Conservation (phyloP, 225 moss, liverwort and hornwort genomes). For the Pleurozium schreberi region DNA sequence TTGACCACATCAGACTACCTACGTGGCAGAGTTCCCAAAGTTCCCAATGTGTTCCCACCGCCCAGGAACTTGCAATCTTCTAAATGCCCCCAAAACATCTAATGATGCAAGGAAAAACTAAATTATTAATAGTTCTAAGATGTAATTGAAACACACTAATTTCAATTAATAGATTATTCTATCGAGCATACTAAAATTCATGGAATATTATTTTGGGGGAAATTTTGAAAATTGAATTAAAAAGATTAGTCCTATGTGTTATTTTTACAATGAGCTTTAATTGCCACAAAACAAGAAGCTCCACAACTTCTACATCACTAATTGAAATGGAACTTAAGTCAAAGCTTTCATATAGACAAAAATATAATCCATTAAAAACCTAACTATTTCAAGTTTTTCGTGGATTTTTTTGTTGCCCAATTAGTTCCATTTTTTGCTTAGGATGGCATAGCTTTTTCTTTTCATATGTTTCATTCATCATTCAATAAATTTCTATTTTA, state of each 20-base stretch:
- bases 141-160: not conserved
- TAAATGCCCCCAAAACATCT: too few species aligned
- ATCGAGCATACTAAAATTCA: not conserved
- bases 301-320: not conserved
- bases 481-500: too few species aligned
- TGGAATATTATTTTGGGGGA: too few species aligned
- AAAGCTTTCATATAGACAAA: not conserved
- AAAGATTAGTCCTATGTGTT: too few species aligned
- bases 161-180: not conserved
- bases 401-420: not conserved
- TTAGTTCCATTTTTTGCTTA: fast-evolving
- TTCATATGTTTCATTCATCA: too few species aligned
- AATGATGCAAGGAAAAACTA: not conserved
- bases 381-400: not conserved
- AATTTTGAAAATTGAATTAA: too few species aligned
- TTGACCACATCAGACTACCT: too few species aligned
- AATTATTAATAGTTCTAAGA: not conserved
- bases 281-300: not conserved
- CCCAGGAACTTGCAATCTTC: too few species aligned
- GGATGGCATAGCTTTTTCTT: not conserved
- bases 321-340: too few species aligned
- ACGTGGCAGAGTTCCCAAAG: too few species aligned
- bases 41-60: too few species aligned
- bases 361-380: not conserved
- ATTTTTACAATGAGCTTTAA: not conserved